A percentile compares a stretch with the other conserved stretches of the same genome.
Conservation (phyloP, 2,329 filamentous ascomycete species). For the Fonsecaea erecta region DNA sequence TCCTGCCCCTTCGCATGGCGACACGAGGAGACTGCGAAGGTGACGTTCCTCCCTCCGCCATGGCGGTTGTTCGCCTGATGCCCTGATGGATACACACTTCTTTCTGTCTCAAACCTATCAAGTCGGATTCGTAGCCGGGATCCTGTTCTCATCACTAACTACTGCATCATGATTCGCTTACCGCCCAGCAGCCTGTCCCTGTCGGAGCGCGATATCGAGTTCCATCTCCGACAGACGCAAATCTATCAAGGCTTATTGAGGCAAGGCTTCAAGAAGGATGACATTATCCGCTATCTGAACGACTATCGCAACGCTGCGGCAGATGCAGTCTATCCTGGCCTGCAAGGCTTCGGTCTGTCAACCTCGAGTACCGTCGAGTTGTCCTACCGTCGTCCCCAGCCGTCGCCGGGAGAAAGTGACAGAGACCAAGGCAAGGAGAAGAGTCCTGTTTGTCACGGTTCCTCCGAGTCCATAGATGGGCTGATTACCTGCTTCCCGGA, state of each 20-base stretch:
- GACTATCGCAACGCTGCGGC: constrained; percentile 24
- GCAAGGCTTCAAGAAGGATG: constrained; percentile 37
- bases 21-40: constrained; percentile 3
- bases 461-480: background rate
- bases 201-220: constrained; percentile 43
- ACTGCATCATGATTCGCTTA: constrained; percentile 42
- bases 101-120: background rate
- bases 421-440: background rate
- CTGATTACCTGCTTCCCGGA: constrained; percentile 4
- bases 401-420: background rate
- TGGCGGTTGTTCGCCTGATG: background rate
- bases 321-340: background rate
- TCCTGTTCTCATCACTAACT: background rate
- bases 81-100: background rate
- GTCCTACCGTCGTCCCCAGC: constrained; percentile 8
- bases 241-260: constrained; percentile 34
- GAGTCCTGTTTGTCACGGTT: background rate
- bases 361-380: constrained; percentile 28
- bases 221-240: constrained; percentile 39
- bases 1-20: background rate
- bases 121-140: constrained; percentile 3
- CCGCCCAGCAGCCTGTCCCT: constrained; percentile 43
- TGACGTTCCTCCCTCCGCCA: background rate
- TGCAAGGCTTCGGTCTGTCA: background rate
- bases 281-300: constrained; percentile 34